Evolutionary conservation across 2,329 filamentous ascomycete species (phyloP).

Genomic region (Aspergillus sp.): DNA sequence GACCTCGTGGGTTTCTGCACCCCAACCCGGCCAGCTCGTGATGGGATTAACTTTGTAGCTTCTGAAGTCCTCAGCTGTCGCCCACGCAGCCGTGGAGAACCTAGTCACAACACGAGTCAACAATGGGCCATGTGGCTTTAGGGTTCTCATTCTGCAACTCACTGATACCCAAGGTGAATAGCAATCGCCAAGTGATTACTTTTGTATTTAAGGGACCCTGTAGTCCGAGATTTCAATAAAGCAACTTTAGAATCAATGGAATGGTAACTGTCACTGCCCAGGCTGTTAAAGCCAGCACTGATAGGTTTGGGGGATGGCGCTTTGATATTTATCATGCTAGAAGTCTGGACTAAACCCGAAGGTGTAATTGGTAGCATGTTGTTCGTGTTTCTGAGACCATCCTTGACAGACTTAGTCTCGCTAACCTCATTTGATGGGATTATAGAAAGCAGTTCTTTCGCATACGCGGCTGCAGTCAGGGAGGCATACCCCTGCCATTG

Average conservation of each 20-base stretch:
- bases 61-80: background rate
- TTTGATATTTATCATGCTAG: too few relatives aligned
- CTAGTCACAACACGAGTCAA: background rate
- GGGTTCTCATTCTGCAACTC: background rate
- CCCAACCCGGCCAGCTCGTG: background rate
- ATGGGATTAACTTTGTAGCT: slow-evolving; percentile 5
- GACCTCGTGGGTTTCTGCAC: slow-evolving; percentile 1
- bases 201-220: too few relatives aligned
- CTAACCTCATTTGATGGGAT: background rate
- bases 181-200: background rate
- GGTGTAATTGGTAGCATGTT: too few relatives aligned
- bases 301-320: too few relatives aligned
- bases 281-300: too few relatives aligned
- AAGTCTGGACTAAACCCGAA: too few relatives aligned
- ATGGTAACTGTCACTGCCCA: too few relatives aligned
- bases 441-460: background rate
- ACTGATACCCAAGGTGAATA: slow-evolving; percentile 2
- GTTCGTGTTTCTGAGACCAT: too few relatives aligned
- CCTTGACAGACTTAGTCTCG: background rate
- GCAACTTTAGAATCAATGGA: too few relatives aligned
- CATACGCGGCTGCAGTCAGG: background rate
- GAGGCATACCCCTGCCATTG: background rate
- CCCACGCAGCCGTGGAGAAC: slow-evolving; percentile 2
- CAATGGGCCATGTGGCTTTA: too few relatives aligned
- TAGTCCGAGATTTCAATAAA: accelerated